These are phyloP conservation scores for Cryphonectria carpinicola DNA, from an alignment of 2,329 filamentous ascomycete species.

Conservation along the genomic window DNA sequence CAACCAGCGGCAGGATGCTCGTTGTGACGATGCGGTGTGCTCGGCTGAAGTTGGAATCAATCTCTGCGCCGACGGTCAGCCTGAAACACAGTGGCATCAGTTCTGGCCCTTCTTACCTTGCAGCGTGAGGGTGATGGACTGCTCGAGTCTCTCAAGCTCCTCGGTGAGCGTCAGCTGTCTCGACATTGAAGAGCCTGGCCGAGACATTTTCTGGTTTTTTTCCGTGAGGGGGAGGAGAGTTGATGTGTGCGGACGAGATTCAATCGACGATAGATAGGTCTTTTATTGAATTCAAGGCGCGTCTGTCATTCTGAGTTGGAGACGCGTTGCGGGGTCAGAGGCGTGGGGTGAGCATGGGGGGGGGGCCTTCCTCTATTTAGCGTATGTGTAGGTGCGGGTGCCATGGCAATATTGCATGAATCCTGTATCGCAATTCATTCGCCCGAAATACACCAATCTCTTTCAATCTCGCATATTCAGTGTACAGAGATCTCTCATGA, in stretches of 20 bases:
- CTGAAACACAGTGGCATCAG: background rate
- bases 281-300: constrained; percentile 6
- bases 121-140: constrained; percentile 93
- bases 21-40: constrained; percentile 95
- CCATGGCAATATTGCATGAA: background rate
- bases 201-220: constrained; percentile 48
- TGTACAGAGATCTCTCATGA: background rate
- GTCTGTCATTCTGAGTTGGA: background rate
- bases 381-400: background rate
- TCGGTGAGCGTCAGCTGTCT: constrained; percentile 80
- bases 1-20: constrained; percentile 89
- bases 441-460: background rate
- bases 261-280: constrained; percentile 6
- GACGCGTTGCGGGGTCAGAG: background rate
- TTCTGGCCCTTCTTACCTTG: constrained; percentile 67
- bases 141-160: constrained; percentile 93
- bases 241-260: constrained; percentile 2
- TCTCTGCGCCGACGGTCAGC: constrained; percentile 62
- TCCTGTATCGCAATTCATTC: background rate
- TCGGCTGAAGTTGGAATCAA: constrained; percentile 97
- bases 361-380: background rate
- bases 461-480: background rate
- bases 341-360: constrained; percentile 6
- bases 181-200: constrained; percentile 49
- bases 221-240: constrained; percentile 16